Evolutionary conservation across 768 basidiomycete genomes (phyloP), one percentile per base, ranked within the genome.

Genomic region (Cystofilobasidium bisporidii): DNA sequence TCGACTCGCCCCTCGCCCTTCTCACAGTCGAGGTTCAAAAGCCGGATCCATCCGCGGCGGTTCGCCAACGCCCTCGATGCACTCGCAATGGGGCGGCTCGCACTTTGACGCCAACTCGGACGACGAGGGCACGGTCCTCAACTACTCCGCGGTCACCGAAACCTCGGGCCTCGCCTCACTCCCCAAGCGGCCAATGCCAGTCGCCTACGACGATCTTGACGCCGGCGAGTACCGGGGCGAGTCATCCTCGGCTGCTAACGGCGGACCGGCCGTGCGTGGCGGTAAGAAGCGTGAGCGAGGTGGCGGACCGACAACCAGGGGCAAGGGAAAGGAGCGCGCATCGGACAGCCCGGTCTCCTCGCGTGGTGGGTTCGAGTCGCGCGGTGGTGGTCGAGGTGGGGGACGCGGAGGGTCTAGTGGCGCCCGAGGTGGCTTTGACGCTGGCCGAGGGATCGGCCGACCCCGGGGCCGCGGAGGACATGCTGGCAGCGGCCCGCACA

Each of bases 61-160:
- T 2, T 63, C 61, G 11, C 67, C 67, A 24, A 58, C 67, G 30
- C 61, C 55, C 15, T 68, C 61, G 15, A 26, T 33, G 18, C 50
- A 61, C 45, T 61, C 60, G 40, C 36, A 28, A 43, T 41, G 38
- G 60, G 41, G 60, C 17, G 60, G 41, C 40, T 38, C 60, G n/a
- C 65, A 66, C 59, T 66, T 57, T 5, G 65, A 66, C 56, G 58
- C 41, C 47, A 41, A 43, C n/a, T 68, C 67, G 22, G 67, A 68
- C 55, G 67, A 56, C 20, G 67, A 68, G 14, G 59, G 47, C 12
- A 61, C 38, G 12, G 61, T 68, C 50, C 59, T 66, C 22, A 61
- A 63, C 43, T 68, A 68, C 62, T 50, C 48, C 3, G 55, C 55
- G 32, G 57, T 38, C 10, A 55, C 55, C 43, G 57, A 63, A 43